Evolutionary conservation across 2,329 filamentous ascomycete species (phyloP).

Genomic region (Coleophoma crateriformis): DNA sequence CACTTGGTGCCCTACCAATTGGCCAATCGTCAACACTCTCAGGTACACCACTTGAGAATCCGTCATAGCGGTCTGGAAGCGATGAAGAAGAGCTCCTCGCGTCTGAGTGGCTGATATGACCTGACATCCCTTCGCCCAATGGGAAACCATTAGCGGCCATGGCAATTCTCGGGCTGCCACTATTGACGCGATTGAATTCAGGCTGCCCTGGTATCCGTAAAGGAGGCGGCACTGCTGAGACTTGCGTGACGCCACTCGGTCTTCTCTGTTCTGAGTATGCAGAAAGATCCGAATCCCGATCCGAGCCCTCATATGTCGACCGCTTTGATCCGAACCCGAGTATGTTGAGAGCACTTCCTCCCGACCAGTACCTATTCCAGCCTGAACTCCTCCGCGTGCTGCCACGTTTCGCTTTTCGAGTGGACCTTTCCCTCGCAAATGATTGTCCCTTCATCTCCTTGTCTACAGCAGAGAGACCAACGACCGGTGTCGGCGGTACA

Average conservation of each 20-base stretch:
- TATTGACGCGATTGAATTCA: constrained; percentile 57
- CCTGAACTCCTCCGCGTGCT: constrained; percentile 58
- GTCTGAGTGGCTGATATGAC: constrained; percentile 52
- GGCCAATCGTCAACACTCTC: constrained; percentile 51
- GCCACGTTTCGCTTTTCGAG: constrained; percentile 15
- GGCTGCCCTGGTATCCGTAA: constrained; percentile 55
- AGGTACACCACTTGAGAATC: constrained; percentile 61
- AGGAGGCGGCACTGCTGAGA: constrained; percentile 66
- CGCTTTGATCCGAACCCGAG: constrained; percentile 49
- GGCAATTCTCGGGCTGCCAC: constrained; percentile 64
- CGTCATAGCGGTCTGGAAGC: constrained; percentile 29
- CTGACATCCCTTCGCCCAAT: constrained; percentile 52
- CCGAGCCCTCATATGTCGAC: constrained; percentile 42
- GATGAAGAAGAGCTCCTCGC: constrained; percentile 31
- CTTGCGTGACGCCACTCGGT: constrained; percentile 48
- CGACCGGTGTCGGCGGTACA: background rate
- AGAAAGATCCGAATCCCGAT: constrained; percentile 37
- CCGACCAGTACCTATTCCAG: constrained; percentile 75
- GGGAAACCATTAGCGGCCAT: constrained; percentile 41
- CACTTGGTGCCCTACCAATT: constrained; percentile 44
- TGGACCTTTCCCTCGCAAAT: constrained; percentile 30
- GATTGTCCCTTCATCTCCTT: constrained; percentile 25
- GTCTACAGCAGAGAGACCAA: constrained; percentile 19
- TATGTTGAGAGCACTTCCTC: constrained; percentile 63
- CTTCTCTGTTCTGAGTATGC: constrained; percentile 41